Evolutionary conservation across 1,284 basidiomycete species (phyloP), one percentile per base, ranked within the genome.

Genomic region (Sporisorium scitamineum): DNA sequence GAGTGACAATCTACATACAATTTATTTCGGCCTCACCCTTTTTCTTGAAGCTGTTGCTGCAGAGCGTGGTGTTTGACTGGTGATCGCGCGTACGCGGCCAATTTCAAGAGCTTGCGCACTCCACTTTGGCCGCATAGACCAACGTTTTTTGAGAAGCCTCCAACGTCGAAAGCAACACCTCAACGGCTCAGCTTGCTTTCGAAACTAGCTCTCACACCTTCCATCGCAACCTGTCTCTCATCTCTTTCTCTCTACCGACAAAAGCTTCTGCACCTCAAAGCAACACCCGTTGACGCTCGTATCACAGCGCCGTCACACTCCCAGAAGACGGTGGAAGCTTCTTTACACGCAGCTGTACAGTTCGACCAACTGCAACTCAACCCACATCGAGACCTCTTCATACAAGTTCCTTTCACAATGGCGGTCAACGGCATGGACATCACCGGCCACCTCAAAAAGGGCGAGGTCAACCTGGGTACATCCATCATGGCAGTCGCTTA

Each of bases 401-500:
- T 45, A 13, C 31, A 51, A 5, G 34, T 8, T 27, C 45, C 26
- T 27, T 14, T 24, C 45, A 71, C 27, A 8, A 75, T 75, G 72
- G 62, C 72, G 60, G 59, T 75, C 51, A 76, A 76, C 64, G 73
- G 73, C 29, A 76, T 70, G 73, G 73, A 71, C 61, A 72, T 76
- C 54, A 76, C 70, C 3, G 58, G 53, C 45, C 75, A 73, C 60
- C 79, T 85, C 54, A 85, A 85, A 54, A 74, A 82, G 61, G 84
- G 84, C 57, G 84, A 85, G 68, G 82, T 84, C n/a, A 74, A 85
- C 54, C 80, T 85, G 18, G 84, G 84, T 32, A 99, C 96, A 61
- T 98, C 96, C 53, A 99, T 99, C 87, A 99, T 99, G 97, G 96
- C 96, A 58, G 96, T 99, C 76, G 93, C 95, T 79, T 99, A 98